Evolutionary conservation across 2,329 filamentous ascomycete species (phyloP).

Genomic region (Pezicula neosporulosa): DNA sequence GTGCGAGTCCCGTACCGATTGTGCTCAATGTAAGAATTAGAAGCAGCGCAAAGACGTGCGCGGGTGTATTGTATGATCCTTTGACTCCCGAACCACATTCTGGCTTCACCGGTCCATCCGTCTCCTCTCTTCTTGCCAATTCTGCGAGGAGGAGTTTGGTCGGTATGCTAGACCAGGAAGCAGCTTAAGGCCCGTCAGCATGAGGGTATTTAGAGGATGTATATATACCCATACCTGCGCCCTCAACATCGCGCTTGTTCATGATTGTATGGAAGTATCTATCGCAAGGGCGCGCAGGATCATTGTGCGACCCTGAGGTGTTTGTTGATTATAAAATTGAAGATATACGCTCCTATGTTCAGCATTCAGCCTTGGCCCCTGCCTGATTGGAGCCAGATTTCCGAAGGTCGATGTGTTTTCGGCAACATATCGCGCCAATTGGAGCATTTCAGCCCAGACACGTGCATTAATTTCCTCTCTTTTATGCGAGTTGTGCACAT

Average conservation of each 20-base stretch:
- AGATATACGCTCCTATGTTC: too few relatives aligned
- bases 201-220: not conserved
- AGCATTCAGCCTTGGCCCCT: too few relatives aligned
- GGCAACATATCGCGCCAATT: too few relatives aligned
- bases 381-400: too few relatives aligned
- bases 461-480: too few relatives aligned
- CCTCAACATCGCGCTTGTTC: constrained; percentile 6
- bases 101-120: constrained; percentile 35
- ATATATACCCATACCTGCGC: constrained; percentile 6
- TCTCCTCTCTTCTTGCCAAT: constrained; percentile 42
- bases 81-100: constrained; percentile 46
- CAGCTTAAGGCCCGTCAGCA: constrained; percentile 13
- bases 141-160: constrained; percentile 41
- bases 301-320: constrained; percentile 7
- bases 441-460: too few relatives aligned
- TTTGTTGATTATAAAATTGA: too few relatives aligned
- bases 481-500: too few relatives aligned
- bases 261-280: constrained; percentile 5
- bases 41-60: constrained; percentile 55
- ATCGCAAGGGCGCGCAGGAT: constrained; percentile 7
- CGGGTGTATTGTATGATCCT: constrained; percentile 49
- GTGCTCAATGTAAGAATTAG: constrained; percentile 53
- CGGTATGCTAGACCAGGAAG: constrained; percentile 20
- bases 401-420: too few relatives aligned
- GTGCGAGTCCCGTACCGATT: constrained; percentile 30